Evolutionary conservation across 495 filamentous ascomycete species (phyloP).

Genomic region (Pseudomonodictys pantanalensis): DNA sequence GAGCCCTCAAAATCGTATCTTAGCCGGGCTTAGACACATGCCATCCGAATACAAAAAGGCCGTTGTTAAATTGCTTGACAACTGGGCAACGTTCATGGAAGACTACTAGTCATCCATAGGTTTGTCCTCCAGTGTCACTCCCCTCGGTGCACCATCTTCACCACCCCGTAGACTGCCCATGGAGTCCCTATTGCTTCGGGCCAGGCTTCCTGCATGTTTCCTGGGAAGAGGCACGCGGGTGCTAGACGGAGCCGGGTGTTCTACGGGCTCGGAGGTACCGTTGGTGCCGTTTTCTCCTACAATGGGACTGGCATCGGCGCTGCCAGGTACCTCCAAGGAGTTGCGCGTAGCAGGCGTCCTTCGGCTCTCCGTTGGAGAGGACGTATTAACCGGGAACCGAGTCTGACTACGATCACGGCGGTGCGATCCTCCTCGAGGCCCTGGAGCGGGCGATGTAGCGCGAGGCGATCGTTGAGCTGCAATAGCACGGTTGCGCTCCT

Average conservation of each 20-base stretch:
- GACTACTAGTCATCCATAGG: conserved; percentile 75
- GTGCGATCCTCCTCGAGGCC: conserved; percentile 68
- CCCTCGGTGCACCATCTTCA: conserved; percentile 42
- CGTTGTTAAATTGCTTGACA: neutral
- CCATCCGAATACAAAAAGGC: no score
- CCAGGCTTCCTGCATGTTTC: conserved; percentile 25
- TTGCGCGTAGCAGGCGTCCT: conserved; percentile 51
- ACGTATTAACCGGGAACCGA: conserved; percentile 71
- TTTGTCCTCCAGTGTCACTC: conserved; percentile 77
- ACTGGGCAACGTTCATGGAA: neutral
- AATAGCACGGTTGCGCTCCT: conserved; percentile 83
- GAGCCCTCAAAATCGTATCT: no score
- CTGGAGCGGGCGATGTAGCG: conserved; percentile 54
- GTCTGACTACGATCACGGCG: conserved; percentile 77
- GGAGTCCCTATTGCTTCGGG: conserved; percentile 39
- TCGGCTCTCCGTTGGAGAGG: conserved; percentile 56
- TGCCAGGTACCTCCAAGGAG: conserved; percentile 58
- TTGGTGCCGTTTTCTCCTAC: conserved; percentile 23
- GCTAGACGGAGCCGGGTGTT: conserved; percentile 26
- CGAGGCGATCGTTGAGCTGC: conserved; percentile 50
- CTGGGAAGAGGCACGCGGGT: conserved; percentile 37
- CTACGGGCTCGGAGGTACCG: conserved; percentile 6
- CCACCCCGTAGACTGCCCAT: conserved; percentile 39
- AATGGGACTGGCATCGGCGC: conserved; percentile 28
- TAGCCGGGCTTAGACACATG: no score